Evolutionary conservation across 768 basidiomycete genomes (phyloP).

Genomic region (Boletellus emodensis): DNA sequence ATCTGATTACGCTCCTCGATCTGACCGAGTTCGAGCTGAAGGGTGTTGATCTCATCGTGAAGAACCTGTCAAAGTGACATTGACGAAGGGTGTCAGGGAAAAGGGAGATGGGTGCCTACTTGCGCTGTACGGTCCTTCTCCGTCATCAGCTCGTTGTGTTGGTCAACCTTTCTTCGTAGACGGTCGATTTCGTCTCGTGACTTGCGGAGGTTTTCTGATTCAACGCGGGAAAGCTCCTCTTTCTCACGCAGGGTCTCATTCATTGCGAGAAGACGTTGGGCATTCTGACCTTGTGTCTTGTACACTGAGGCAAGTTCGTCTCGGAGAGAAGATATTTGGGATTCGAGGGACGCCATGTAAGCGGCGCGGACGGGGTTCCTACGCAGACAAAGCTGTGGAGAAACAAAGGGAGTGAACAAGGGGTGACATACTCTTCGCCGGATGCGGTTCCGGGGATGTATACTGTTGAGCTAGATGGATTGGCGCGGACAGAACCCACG

Average conservation of each 20-base stretch:
- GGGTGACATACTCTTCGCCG: slow-evolving; percentile 62
- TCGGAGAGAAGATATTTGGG: slow-evolving; percentile 86
- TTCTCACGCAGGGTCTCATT: slow-evolving; percentile 93
- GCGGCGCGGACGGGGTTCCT: slow-evolving; percentile 85
- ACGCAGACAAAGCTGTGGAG: slow-evolving; percentile 3
- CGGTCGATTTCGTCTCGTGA: slow-evolving; percentile 69
- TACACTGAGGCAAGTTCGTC: slow-evolving; percentile 93
- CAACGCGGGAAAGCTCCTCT: slow-evolving; percentile 80
- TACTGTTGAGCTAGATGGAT: slow-evolving; percentile 60
- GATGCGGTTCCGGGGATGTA: slow-evolving; percentile 49
- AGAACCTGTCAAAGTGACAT: slow-evolving; percentile 56
- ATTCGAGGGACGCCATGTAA: slow-evolving; percentile 88
- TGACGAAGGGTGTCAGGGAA: background rate
- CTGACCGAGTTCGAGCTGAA: slow-evolving; percentile 87
- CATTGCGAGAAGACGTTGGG: slow-evolving; percentile 88
- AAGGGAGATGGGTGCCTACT: slow-evolving; percentile 38
- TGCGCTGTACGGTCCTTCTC: slow-evolving; percentile 89
- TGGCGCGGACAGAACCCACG: slow-evolving; percentile 65
- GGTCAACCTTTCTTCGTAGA: slow-evolving; percentile 72
- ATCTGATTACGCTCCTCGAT: slow-evolving; percentile 82
- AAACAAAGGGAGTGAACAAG: background rate
- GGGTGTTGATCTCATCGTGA: slow-evolving; percentile 91
- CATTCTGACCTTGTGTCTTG: slow-evolving; percentile 94
- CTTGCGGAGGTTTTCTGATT: slow-evolving; percentile 76
- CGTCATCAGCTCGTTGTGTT: slow-evolving; percentile 79